Base-by-base conservation (phyloP, 2,329 filamentous ascomycete genomes). In the Nigrospora sphaerica region DNA sequence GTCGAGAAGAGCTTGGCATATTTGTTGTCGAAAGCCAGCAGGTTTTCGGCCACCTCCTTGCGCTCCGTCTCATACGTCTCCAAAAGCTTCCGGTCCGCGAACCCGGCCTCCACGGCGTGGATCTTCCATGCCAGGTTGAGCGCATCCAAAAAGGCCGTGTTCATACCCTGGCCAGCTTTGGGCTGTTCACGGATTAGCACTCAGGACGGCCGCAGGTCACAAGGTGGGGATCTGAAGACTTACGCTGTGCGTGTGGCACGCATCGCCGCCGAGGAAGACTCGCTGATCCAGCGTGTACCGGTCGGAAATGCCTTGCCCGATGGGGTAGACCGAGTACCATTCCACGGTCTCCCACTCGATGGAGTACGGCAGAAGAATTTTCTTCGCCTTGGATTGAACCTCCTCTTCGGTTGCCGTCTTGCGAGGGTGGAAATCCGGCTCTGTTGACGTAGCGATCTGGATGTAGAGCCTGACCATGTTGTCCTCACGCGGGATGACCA, bases 61-160 rank as follows among this genome's bases (percentile, higher is more conserved):
- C 91, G 84, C 67, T 96, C 91, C 3, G 77, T 75, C 68, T 96
- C 88, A 63, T 96, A 97, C 0, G 91, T 93, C 51, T 83, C 79
- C 43, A 97, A 77, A 16, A 93, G 74, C 3, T 80, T 78, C 50
- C 87, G 84, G 31, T 82, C 70, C 1, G 89, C 88, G 54, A 95
- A 88, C 12, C 89, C 89, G 23, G 77, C 75, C 62, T 95, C 90
- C 11, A 96, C 92, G 33, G 87, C 83, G 62, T 95, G 91, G 44
- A 96, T 87, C 71, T 97, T 97, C 91, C 91, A 97, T 9, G 91
- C 91, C 36, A 97, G 74, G 64, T 96, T 97, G 49, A 89, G 80
- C 1, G 89, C 89, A 55, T 92, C 86, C 44, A 86, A 71, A 67
- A 89, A 88, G 4, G 84, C 85, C 0, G 85, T 86, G 58, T 89